Evolutionary conservation across 1,284 basidiomycete species (phyloP).

Genomic region (Thelephora terrestris): DNA sequence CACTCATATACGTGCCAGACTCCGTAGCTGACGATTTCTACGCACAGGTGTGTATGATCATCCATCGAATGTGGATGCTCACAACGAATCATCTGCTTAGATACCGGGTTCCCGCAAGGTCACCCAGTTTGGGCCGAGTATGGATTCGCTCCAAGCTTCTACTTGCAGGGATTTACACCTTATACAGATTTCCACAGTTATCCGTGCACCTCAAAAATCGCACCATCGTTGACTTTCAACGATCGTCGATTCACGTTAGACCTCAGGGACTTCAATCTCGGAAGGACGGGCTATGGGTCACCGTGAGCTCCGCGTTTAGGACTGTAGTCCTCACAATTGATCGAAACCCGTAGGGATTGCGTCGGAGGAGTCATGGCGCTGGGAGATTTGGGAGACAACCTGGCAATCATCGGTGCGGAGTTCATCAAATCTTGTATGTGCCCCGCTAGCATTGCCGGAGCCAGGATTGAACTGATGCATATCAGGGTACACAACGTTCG

Average conservation of each 20-base stretch:
- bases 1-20: constrained; percentile 43
- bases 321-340: neutral
- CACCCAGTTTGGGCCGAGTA: constrained; percentile 33
- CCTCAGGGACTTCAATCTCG: constrained; percentile 60
- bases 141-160: neutral
- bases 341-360: constrained; percentile 32
- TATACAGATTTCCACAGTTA: constrained; percentile 39
- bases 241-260: constrained; percentile 41
- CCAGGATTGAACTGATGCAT: constrained; percentile 1
- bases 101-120: constrained; percentile 38
- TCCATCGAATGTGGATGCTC: neutral
- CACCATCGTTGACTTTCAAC: constrained; percentile 43
- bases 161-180: neutral
- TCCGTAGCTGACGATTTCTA: constrained; percentile 32
- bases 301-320: constrained; percentile 14
- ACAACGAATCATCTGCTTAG: constrained; percentile 17
- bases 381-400: constrained; percentile 35
- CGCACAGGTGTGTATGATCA: constrained; percentile 19
- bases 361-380: constrained; percentile 59
- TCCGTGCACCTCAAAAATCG: constrained; percentile 31
- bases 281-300: constrained; percentile 23
- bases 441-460: neutral
- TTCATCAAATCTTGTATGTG: constrained; percentile 61
- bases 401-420: constrained; percentile 54
- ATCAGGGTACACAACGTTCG: constrained; percentile 49